Conservation (phyloP, 495 filamentous ascomycete species). For the Aspergillus biplanus region DNA sequence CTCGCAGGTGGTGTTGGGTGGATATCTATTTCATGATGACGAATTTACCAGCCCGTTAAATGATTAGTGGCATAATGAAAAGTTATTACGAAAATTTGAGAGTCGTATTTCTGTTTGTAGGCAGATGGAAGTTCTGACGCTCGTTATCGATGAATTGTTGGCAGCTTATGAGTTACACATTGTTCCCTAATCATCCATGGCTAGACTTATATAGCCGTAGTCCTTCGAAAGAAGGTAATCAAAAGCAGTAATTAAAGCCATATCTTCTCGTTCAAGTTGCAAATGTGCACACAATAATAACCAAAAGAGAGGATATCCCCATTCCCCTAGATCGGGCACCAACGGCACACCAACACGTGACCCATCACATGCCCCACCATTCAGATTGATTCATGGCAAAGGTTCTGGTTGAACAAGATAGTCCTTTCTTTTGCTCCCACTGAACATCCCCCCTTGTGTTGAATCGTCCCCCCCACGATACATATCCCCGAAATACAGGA, state of each 20-base stretch:
- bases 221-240: too few relatives aligned
- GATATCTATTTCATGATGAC: constrained; percentile 31
- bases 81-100: constrained; percentile 12
- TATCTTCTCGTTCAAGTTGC: too few relatives aligned
- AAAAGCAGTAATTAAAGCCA: too few relatives aligned
- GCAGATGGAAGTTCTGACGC: background rate
- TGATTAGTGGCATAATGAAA: constrained; percentile 33
- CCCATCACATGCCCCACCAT: constrained; percentile 24
- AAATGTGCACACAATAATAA: background rate
- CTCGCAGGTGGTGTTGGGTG: constrained; percentile 7
- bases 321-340: constrained; percentile 21
- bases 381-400: constrained; percentile 20
- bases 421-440: constrained; percentile 17
- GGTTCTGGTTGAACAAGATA: constrained; percentile 10
- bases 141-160: too few relatives aligned
- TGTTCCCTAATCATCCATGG: too few relatives aligned
- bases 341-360: constrained; percentile 24
- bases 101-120: background rate
- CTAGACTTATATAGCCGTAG: too few relatives aligned
- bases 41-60: constrained; percentile 30
- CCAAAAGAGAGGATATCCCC: background rate
- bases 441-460: constrained; percentile 7
- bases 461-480: background rate
- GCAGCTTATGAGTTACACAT: too few relatives aligned
- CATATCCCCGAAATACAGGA: background rate